These are phyloP conservation scores for Ceratobasidium sp. DNA, from an alignment of 1,284 basidiomycete genomes.

Conservation along the genomic window DNA sequence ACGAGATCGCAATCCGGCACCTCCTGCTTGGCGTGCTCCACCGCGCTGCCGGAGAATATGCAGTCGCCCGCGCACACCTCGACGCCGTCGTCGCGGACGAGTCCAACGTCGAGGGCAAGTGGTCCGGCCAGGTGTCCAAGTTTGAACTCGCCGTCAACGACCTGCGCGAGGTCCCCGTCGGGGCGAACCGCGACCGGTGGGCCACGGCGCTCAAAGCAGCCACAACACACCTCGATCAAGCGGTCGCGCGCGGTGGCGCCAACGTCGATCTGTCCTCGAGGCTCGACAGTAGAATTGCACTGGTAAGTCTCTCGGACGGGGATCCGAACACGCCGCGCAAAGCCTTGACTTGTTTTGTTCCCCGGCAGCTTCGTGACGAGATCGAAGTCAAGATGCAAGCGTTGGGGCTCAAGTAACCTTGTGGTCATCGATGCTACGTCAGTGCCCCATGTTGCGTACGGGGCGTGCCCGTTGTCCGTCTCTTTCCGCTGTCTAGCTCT, in stretches of 20 bases:
- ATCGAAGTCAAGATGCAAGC: constrained; percentile 45
- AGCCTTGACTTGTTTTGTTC: constrained; percentile 7
- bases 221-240: constrained; percentile 44
- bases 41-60: constrained; percentile 47
- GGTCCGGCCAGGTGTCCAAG: constrained; percentile 48
- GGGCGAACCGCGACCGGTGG: constrained; percentile 38
- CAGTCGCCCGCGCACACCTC: constrained; percentile 44
- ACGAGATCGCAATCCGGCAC: constrained; percentile 48
- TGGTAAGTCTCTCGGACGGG: constrained; percentile 45
- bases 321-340: constrained; percentile 8
- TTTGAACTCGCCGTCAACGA: constrained; percentile 50
- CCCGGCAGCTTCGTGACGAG: constrained; percentile 47
- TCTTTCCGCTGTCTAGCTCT: constrained; percentile 7
- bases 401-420: constrained; percentile 44
- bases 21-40: constrained; percentile 50
- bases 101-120: constrained; percentile 43
- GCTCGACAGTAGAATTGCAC: constrained; percentile 48
- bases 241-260: constrained; percentile 25
- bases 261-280: constrained; percentile 49
- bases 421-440: constrained; percentile 23
- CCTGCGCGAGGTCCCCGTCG: constrained; percentile 38
- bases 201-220: constrained; percentile 44
- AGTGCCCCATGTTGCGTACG: neutral
- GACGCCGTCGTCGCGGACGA: constrained; percentile 36
- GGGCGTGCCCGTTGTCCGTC: neutral